Evolutionary conservation across 768 basidiomycete genomes (phyloP).

Genomic region (Cystobasidium onofrii): DNA sequence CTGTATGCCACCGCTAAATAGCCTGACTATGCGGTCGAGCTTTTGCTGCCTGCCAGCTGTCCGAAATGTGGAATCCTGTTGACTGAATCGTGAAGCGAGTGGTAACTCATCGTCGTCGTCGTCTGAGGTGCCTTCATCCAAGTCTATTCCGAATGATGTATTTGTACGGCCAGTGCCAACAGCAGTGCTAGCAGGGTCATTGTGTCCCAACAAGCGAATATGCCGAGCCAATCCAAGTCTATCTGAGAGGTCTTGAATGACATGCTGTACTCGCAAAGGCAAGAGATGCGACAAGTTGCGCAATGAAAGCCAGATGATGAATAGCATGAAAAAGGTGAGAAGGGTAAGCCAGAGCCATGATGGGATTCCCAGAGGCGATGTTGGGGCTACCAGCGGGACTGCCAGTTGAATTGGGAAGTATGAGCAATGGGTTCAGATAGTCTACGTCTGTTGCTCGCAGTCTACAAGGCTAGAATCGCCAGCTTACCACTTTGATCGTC

Average conservation of each 20-base stretch:
- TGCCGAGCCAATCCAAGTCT: neutral
- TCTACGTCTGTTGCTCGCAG: too few relatives aligned
- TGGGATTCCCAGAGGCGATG: conserved; percentile 4
- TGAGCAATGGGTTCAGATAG: too few relatives aligned
- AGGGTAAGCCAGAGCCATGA: conserved; percentile 30
- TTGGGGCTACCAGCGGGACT: neutral
- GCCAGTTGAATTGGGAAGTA: neutral
- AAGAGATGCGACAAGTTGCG: conserved; percentile 9
- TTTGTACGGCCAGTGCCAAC: neutral
- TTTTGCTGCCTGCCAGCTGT: neutral
- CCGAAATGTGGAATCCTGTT: neutral
- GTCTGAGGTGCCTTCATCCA: conserved; percentile 6
- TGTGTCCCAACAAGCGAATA: conserved; percentile 5
- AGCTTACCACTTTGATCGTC: neutral
- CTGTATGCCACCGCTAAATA: conserved; percentile 8
- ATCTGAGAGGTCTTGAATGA: neutral
- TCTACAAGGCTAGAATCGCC: neutral
- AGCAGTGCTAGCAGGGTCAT: neutral
- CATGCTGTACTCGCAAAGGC: conserved; percentile 1
- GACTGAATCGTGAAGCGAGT: neutral
- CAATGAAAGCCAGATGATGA: conserved; percentile 18
- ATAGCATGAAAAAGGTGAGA: conserved; percentile 23
- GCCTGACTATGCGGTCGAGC: neutral
- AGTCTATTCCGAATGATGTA: neutral
- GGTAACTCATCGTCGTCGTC: conserved; percentile 28